These are phyloP conservation scores for Beauveria scarabaeidicola DNA, from an alignment of 2,329 filamentous ascomycete species.

Conservation along the genomic window DNA sequence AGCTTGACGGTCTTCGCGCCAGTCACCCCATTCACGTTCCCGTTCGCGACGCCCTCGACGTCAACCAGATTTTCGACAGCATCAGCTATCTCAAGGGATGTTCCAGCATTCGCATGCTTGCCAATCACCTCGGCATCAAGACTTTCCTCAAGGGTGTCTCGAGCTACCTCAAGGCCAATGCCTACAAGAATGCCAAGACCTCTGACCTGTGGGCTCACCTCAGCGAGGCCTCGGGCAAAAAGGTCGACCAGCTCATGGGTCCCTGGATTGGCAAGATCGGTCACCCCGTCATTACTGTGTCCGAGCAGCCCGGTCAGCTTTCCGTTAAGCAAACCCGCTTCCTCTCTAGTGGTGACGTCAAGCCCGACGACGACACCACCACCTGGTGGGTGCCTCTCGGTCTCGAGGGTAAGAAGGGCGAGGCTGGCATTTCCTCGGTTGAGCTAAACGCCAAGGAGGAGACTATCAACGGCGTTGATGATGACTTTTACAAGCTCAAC, in stretches of 20 bases:
- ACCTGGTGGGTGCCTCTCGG: slow-evolving; percentile 94
- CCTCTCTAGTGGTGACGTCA: slow-evolving; percentile 83
- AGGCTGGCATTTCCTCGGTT: slow-evolving; percentile 52
- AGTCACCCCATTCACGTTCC: slow-evolving; percentile 96
- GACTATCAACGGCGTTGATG: slow-evolving; percentile 64
- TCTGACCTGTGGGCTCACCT: slow-evolving; percentile 85
- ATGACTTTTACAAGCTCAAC: slow-evolving; percentile 90
- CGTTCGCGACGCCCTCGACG: slow-evolving; percentile 85
- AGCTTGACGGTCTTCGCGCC: slow-evolving; percentile 79
- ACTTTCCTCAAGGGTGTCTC: slow-evolving; percentile 86
- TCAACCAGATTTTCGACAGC: slow-evolving; percentile 95
- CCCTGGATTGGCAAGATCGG: slow-evolving; percentile 95
- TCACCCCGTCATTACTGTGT: slow-evolving; percentile 80
- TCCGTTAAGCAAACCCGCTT: slow-evolving; percentile 80
- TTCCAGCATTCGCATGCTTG: slow-evolving; percentile 94
- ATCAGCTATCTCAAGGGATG: slow-evolving; percentile 97
- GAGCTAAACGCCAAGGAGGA: slow-evolving; percentile 70
- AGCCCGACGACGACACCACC: slow-evolving; percentile 82
- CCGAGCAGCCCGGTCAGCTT: slow-evolving; percentile 76
- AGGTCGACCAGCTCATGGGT: slow-evolving; percentile 82
- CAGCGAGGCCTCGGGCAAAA: slow-evolving; percentile 76
- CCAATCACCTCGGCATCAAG: slow-evolving; percentile 77
- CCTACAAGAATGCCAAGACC: slow-evolving; percentile 85
- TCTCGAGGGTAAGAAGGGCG: slow-evolving; percentile 64
- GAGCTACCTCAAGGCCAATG: slow-evolving; percentile 79